These are phyloP conservation scores for Ophiostoma triangulosporum DNA, from an alignment of 2,329 filamentous ascomycete genomes.

Conservation along the genomic window DNA sequence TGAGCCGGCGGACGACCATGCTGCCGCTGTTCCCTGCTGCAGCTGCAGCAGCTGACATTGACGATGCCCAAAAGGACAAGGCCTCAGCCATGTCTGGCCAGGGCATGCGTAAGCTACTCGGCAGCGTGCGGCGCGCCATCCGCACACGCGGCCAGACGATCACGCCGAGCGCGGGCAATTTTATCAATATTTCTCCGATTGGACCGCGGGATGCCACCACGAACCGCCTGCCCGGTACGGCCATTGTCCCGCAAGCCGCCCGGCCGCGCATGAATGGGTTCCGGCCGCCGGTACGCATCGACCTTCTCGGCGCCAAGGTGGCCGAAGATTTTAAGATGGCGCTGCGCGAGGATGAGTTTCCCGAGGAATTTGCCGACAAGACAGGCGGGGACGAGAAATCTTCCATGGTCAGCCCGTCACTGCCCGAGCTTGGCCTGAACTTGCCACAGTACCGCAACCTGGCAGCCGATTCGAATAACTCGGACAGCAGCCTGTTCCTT, in stretches of 20 bases:
- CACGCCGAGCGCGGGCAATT: conserved; percentile 32
- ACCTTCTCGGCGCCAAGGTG: conserved; percentile 66
- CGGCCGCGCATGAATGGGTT: conserved; percentile 29
- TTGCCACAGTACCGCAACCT: conserved; percentile 21
- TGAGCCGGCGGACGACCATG: conserved; percentile 40
- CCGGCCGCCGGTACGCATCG: conserved; percentile 53
- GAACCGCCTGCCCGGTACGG: conserved; percentile 45
- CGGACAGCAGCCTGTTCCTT: conserved; percentile 25
- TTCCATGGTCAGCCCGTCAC: neutral
- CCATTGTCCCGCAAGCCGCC: conserved; percentile 42
- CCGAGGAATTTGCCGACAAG: conserved; percentile 21
- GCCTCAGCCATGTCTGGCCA: conserved; percentile 51
- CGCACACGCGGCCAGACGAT: conserved; percentile 42
- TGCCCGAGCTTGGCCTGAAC: neutral
- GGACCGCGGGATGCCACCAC: conserved; percentile 39
- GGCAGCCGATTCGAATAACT: conserved; percentile 26
- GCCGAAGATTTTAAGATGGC: conserved; percentile 68
- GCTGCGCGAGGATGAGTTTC: conserved; percentile 45
- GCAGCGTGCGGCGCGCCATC: conserved; percentile 71
- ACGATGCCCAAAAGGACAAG: conserved; percentile 28
- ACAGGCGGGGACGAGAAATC: neutral
- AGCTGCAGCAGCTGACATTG: conserved; percentile 7
- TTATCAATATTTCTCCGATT: conserved; percentile 34
- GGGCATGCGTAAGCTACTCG: conserved; percentile 74
- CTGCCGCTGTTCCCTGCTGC: conserved; percentile 26